Evolutionary conservation across 768 basidiomycete species (phyloP).

Genomic region (Inosperma sp.): DNA sequence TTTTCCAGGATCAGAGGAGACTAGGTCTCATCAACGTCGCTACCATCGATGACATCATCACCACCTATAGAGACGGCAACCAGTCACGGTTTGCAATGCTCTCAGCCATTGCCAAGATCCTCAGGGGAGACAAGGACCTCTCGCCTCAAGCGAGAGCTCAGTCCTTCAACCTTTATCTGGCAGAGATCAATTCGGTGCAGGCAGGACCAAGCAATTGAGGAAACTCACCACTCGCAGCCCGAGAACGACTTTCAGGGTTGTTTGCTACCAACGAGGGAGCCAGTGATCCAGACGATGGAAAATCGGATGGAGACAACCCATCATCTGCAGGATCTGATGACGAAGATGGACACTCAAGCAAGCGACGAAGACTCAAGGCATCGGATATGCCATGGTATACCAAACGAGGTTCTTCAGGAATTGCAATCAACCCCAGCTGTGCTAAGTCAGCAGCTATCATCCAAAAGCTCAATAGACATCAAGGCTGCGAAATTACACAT

Average conservation of each 20-base stretch:
- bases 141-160: not conserved
- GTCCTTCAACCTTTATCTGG: not conserved
- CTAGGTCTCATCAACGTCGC: too few relatives aligned
- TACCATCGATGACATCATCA: not conserved
- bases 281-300: too few relatives aligned
- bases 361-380: not conserved
- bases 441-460: not conserved
- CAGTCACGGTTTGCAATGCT: constrained; percentile 8
- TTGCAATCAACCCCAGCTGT: not conserved
- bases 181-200: not conserved
- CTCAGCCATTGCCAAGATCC: not conserved
- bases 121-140: not conserved
- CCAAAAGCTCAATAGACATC: not conserved
- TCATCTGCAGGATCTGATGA: too few relatives aligned
- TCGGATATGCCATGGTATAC: not conserved
- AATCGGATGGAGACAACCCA: not conserved
- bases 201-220: not conserved
- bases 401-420: not conserved
- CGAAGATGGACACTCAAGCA: not conserved
- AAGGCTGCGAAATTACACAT: not conserved
- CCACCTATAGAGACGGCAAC: not conserved
- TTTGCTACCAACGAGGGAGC: too few relatives aligned
- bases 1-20: too few relatives aligned
- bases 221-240: too few relatives aligned
- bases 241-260: too few relatives aligned